These are phyloP conservation scores for Termitomyces sp. DNA, from an alignment of 768 basidiomycete species.

Conservation along the genomic window DNA sequence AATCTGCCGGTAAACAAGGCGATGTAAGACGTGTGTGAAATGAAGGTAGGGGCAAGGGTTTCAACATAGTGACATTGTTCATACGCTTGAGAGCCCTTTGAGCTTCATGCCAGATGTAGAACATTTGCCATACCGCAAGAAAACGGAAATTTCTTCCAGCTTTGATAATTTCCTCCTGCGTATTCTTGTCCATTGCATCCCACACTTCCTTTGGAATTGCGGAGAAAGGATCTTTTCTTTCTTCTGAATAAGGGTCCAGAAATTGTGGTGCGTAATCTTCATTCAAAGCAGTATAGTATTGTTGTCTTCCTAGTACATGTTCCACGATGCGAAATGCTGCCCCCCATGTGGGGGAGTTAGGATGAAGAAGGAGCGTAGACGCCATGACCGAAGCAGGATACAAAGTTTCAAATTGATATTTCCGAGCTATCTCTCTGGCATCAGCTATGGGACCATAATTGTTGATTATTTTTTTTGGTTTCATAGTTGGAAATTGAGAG, in stretches of 20 bases:
- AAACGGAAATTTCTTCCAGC: neutral
- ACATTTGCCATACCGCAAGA: constrained; percentile 10
- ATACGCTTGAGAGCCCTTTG: constrained; percentile 1
- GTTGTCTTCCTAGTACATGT: neutral
- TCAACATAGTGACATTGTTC: no score
- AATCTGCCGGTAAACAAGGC: no score
- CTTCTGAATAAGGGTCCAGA: neutral
- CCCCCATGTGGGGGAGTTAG: neutral
- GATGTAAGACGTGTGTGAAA: no score
- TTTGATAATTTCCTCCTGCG: neutral
- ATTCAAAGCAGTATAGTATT: neutral
- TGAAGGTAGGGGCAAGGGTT: no score
- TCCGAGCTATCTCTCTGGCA: no score
- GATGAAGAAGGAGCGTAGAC: neutral
- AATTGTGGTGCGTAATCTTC: no score
- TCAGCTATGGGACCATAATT: no score
- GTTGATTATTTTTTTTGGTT: no score
- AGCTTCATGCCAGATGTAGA: neutral
- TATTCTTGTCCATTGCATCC: no score
- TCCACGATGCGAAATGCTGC: neutral
- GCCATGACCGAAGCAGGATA: no score
- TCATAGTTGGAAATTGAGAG: neutral
- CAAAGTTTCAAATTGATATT: neutral
- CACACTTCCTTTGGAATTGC: no score
- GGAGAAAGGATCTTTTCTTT: neutral